Conservation (phyloP, 163 green algal species). For the Chlamydomonas reinhardtii region DNA sequence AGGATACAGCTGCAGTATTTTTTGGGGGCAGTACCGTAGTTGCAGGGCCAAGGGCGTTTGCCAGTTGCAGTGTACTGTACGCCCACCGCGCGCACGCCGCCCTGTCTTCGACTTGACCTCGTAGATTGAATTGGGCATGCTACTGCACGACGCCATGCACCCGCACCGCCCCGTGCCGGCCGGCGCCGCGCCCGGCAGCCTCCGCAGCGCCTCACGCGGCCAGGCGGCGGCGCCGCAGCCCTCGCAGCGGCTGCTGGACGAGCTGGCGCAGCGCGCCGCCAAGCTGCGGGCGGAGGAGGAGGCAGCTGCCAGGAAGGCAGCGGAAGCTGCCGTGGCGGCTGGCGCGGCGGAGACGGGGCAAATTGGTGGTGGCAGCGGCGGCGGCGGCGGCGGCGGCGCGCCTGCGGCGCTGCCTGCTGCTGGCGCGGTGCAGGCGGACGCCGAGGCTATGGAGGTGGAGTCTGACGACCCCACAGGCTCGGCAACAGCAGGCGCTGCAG, state of each 20-base stretch:
- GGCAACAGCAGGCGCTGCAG: too few relatives aligned
- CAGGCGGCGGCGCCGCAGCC: constrained; percentile 6
- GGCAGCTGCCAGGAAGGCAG: neutral
- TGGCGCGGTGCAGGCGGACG: neutral
- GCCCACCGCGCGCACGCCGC: too few relatives aligned
- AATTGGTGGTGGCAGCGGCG: too few relatives aligned
- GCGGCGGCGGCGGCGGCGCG: too few relatives aligned
- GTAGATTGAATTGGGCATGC: constrained; percentile 60
- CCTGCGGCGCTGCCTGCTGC: too few relatives aligned
- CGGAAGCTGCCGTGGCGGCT: neutral
- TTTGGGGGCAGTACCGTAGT: too few relatives aligned
- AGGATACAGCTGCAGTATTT: too few relatives aligned
- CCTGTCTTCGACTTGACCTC: neutral
- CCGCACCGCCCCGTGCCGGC: constrained; percentile 40
- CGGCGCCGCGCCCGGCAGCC: neutral
- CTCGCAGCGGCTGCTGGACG: constrained; percentile 31
- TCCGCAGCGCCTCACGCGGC: neutral
- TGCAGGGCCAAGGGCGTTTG: too few relatives aligned
- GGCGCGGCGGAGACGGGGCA: neutral
- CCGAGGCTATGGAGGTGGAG: constrained; percentile 2
- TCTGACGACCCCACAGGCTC: too few relatives aligned
- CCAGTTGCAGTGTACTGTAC: too few relatives aligned
- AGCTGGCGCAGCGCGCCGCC: constrained; percentile 16
- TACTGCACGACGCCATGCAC: constrained; percentile 65
- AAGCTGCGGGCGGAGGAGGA: neutral